A percentile compares a stretch with the other conserved stretches of the same genome.
phyloP scores from a whole-genome alignment of 2,329 filamentous ascomycete genomes.

The Colletotrichum filicis region DNA sequence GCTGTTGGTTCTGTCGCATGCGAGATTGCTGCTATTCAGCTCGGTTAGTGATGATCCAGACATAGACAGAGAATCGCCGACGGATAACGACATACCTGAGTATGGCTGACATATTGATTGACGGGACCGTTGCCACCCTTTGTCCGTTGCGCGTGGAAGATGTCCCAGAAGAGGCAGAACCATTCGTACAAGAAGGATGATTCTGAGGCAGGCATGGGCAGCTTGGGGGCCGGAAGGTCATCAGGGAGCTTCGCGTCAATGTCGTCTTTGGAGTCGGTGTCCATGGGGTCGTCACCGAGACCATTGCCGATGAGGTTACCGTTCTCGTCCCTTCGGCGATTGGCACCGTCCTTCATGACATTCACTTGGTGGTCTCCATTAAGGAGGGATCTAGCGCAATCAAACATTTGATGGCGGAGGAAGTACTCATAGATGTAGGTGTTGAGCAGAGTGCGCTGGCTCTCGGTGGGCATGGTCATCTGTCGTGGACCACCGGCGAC shows the following conservation, averaged over 20 bases:
- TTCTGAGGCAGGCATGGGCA: constrained; percentile 72
- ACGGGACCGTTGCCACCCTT: constrained; percentile 73
- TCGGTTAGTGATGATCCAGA: constrained; percentile 28
- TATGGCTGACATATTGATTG: constrained; percentile 82
- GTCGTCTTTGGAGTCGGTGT: constrained; percentile 85
- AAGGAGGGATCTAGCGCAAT: constrained; percentile 82
- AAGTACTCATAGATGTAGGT: constrained; percentile 95
- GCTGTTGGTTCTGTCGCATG: constrained; percentile 79
- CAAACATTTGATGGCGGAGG: constrained; percentile 84
- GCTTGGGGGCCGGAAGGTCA: constrained; percentile 81
- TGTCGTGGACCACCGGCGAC: constrained; percentile 39
- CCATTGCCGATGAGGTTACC: constrained; percentile 75
- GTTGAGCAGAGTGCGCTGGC: constrained; percentile 72
- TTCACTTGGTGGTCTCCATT: constrained; percentile 74
- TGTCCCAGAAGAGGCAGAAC: constrained; percentile 98
- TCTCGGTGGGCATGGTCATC: constrained; percentile 44
- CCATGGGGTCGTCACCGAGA: constrained; percentile 79
- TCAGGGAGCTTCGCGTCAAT: constrained; percentile 78
- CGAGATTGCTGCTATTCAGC: constrained; percentile 71
- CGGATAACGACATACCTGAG: constrained; percentile 71
- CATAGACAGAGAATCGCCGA: background rate
- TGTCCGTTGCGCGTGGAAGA: constrained; percentile 84
- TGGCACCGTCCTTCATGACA: constrained; percentile 75
- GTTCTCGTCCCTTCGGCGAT: constrained; percentile 73
- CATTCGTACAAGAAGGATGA: constrained; percentile 95